Evolutionary conservation across 805 yeast genomes (phyloP).

Genomic region (Yamadazyma sp.): DNA sequence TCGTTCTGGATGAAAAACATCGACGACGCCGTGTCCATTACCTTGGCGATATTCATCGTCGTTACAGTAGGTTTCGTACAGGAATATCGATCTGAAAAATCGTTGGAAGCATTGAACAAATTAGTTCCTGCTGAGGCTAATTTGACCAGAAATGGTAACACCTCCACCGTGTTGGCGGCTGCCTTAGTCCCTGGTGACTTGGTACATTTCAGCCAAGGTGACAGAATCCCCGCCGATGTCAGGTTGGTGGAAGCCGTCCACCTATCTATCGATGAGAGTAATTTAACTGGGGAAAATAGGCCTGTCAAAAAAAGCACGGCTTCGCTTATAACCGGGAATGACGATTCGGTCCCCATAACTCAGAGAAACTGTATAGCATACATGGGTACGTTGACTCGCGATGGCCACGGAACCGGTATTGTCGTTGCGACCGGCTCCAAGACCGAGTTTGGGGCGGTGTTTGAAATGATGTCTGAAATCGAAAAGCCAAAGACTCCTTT

Average conservation of each 20-base stretch:
- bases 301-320: constrained; percentile 72
- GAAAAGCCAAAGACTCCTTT: constrained; percentile 98
- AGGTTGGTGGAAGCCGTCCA: constrained; percentile 78
- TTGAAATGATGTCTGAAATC: constrained; percentile 91
- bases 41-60: constrained; percentile 88
- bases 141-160: constrained; percentile 75
- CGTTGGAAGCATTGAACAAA: constrained; percentile 87
- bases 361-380: constrained; percentile 80
- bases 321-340: constrained; percentile 18
- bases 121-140: constrained; percentile 97
- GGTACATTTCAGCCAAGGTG: constrained; percentile 88
- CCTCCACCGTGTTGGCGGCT: constrained; percentile 81
- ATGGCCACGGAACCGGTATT: constrained; percentile 92
- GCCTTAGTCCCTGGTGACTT: constrained; percentile 94
- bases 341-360: constrained; percentile 52
- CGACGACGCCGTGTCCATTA: constrained; percentile 93
- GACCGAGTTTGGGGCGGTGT: constrained; percentile 93
- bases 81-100: constrained; percentile 93
- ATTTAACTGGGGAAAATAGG: constrained; percentile 90
- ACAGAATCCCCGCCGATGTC: constrained; percentile 93
- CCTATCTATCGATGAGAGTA: constrained; percentile 86
- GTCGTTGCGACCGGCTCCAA: constrained; percentile 87
- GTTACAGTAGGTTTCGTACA: constrained; percentile 97
- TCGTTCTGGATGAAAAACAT: constrained; percentile 92
- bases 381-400: constrained; percentile 97